These are phyloP conservation scores for Acer campestre DNA, from an alignment of 345 rosid genomes.

Conservation along the genomic window DNA sequence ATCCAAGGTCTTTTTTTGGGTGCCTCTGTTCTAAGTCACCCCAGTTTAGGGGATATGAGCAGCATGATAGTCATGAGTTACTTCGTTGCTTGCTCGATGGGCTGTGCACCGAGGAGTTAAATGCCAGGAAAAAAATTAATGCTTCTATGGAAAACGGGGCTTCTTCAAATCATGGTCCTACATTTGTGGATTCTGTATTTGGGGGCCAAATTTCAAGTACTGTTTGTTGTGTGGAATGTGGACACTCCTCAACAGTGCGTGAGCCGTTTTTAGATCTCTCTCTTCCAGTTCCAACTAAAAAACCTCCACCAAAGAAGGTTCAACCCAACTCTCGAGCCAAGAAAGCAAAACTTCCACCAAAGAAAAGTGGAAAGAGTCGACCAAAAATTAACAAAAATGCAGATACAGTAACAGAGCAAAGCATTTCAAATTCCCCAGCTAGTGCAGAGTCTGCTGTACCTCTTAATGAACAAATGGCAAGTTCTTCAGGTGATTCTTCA, in stretches of 20 bases:
- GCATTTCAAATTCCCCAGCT: conserved; percentile 31
- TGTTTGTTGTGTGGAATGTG: conserved; percentile 82
- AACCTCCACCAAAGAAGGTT: conserved; percentile 58
- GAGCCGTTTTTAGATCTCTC: conserved; percentile 97
- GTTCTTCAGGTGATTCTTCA: conserved; percentile 35
- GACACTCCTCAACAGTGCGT: conserved; percentile 80
- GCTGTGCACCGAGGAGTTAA: conserved; percentile 77
- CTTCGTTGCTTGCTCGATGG: conserved; percentile 84
- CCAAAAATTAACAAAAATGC: conserved; percentile 50
- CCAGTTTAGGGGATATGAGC: conserved; percentile 90
- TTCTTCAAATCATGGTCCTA: conserved; percentile 43
- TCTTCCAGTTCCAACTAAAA: conserved; percentile 85
- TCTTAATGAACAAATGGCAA: conserved; percentile 23
- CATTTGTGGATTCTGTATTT: conserved; percentile 77
- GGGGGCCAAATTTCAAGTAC: conserved; percentile 91
- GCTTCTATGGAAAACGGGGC: conserved; percentile 34
- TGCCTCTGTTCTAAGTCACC: conserved; percentile 76
- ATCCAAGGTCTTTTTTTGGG: conserved; percentile 75
- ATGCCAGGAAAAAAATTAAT: conserved; percentile 44
- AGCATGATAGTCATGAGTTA: conserved; percentile 97
- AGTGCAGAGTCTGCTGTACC: conserved; percentile 22
- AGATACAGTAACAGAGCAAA: conserved; percentile 35
- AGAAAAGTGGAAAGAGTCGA: conserved; percentile 47
- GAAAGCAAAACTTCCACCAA: conserved; percentile 74
- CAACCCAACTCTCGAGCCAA: conserved; percentile 59